Evolutionary conservation across 345 rosid species (phyloP), one percentile per base, ranked within the genome.

Genomic region (Camelina laxa): DNA sequence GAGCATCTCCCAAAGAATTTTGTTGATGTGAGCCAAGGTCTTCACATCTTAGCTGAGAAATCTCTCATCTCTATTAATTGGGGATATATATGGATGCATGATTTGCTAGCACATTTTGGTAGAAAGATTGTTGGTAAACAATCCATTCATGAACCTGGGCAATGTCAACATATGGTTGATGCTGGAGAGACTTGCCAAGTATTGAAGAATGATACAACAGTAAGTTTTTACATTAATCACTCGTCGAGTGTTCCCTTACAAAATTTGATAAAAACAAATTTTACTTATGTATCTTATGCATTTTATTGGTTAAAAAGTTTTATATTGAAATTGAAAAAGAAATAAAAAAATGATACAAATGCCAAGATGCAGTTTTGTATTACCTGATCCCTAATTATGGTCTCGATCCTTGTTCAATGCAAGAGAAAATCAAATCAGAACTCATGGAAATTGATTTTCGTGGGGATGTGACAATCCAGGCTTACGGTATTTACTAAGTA

Each of bases 31-130:
- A 21, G 21, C 2, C 67, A 54, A 6, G 57, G 63, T 14, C 64
- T 67, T 33, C 57, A 51, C 4, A 13, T 13, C 22, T 70, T 84
- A 0, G 1, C 45, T 9, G 71, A 82, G 5, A 84, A 70, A n/a
- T 78, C 78, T 47, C 75, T 84, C 21, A 21, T 84, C 12, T 16
- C 64, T 17, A 3, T 63, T 15, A 1, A 1, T 0, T 19, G 9
- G 3, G 16, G 33, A 15, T 7, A 12, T 5, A 19, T 77, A 6
- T 0, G 10, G 1, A 77, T 84, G 76, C 82, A 82, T 74, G 59
- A 76, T 74, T 55, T 77, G 65, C 47, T 79, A 21, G 60, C 39
- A 35, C 76, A 50, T 20, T 35, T 83, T 66, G 78, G 84, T 30
- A 6, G 47, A 51, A 59, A 64, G 9, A 67, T 81, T 65, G 65